Base-by-base conservation (phyloP, 2,329 filamentous ascomycete genomes). In the Capronia coronata region DNA sequence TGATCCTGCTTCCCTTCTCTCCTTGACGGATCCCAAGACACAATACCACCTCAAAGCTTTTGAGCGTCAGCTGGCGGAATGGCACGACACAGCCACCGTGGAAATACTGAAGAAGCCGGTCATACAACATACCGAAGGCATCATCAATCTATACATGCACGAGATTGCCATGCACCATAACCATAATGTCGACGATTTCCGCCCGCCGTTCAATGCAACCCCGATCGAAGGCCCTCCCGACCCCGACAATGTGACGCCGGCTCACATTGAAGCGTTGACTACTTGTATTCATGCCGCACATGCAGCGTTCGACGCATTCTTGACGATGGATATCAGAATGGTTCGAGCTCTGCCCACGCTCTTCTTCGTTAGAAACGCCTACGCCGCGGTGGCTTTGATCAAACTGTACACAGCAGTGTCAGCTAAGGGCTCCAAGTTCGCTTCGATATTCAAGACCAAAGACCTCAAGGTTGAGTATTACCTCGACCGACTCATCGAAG, bases 81-180 rank as follows among this genome's bases (percentile, higher is more conserved):
- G 84, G 68, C 71, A 70, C 42, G 70, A 68, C 11, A 68, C 72
- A n/a, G 71, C 83, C 10, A 72, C 77, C 0, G 64, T 67, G 29
- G 75, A 79, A 5, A 60, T 76, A 27, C 74, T 53, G 43, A 50
- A 56, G 45, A 49, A 62, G 82, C 82, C 78, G n/a, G 74, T 79
- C 0, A 70, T 88, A 39, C 69, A 71, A 14, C 75, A 88, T 57
- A 77, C 78, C 52, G 81, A 86, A 57, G 72, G 82, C 55, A 76
- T 84, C 1, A 64, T 87, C 29, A 83, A 75, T 54, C 70, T 90
- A 2, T 88, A 86, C 63, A 82, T 89, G 71, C 83, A 90, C 63
- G 86, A 90, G 65, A 79, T 86, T 46, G 81, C 79, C 2, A 77
- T 90, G 55, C 82, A 87, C 56, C 72, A 78, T 7, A 81, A 86